Base-by-base conservation (phyloP, 208 protist species). In the Crithidia bombi region DNA sequence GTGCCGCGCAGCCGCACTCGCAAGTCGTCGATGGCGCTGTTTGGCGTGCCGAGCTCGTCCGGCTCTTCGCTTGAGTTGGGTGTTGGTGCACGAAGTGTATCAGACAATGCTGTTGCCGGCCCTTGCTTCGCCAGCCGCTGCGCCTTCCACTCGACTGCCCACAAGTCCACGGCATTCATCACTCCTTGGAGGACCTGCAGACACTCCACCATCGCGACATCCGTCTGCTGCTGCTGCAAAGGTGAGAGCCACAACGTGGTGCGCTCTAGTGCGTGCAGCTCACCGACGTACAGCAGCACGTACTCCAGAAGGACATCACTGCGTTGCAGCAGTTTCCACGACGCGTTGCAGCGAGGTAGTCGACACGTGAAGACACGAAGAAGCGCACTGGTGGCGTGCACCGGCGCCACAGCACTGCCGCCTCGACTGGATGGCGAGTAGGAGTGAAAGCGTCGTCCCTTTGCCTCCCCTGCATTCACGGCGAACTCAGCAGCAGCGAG, bases 171-270 rank as follows among this genome's bases (percentile, higher is more conserved):
- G 2, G 73, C 61, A 30, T 64, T 19, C 35, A 69, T 30, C 10
- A 47, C 73, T 2, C 61, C 58, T 36, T 54, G 10, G 12, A 76
- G 33, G 9, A 70, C 71, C 56, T 76, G 71, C n/a, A 66, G 36
- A 39, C 71, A 76, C 52, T 68, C 73, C 28, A 47, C 30, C 54
- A 65, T 14, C 10, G 67, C 73, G 25, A 73, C 28, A n/a, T 30
- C 41, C 0, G 56, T 63, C 9, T 25, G 38, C 28, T 70, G 63
- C 57, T 58, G 55, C 64, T 76, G 71, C 7, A 38, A 44, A 5
- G 71, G 55, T 5, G 71, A 76, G 19, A 70, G 28, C 63, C 63
- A 76, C 55, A 76, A 36, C 54, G 62, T 62, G 28, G 54, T 65
- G 33, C 17, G 0, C 52, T 69, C 54, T 28, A 76, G 10, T 30